phyloP scores from a whole-genome alignment of 345 rosid species.

The Salix koriyanagi region DNA sequence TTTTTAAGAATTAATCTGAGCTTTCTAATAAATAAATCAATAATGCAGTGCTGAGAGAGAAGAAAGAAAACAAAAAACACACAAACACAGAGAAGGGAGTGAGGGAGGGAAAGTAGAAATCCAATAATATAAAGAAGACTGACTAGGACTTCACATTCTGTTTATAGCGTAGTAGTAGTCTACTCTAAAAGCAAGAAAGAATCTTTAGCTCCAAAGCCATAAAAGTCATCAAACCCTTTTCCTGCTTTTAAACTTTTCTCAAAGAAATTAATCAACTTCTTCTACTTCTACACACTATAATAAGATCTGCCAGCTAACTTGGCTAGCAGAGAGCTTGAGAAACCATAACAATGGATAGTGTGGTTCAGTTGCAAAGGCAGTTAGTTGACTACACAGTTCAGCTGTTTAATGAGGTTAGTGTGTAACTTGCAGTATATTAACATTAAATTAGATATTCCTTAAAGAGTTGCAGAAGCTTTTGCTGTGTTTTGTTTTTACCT shows the following conservation, averaged over 20 bases:
- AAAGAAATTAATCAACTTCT: not conserved
- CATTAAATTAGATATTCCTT: not conserved
- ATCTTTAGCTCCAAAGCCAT: constrained; percentile 18
- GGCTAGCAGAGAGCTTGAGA: not conserved
- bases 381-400: constrained; percentile 40
- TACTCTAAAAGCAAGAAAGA: constrained; percentile 24
- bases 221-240: constrained; percentile 9
- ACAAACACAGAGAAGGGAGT: not conserved
- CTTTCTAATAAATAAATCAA: not conserved
- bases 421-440: not conserved
- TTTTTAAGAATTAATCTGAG: not conserved
- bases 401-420: constrained; percentile 50
- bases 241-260: constrained; percentile 7
- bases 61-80: not conserved
- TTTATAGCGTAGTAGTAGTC: not conserved
- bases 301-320: constrained; percentile 23
- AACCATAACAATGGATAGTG: constrained; percentile 36
- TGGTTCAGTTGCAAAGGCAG: constrained; percentile 46
- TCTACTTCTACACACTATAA: not conserved
- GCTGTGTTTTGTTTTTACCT: not conserved
- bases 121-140: constrained; percentile 6
- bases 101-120: not conserved
- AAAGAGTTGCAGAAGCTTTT: not conserved
- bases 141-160: constrained; percentile 13
- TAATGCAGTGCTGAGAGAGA: not conserved